Evolutionary conservation across 495 filamentous ascomycete species (phyloP).

Genomic region (Neurospora sp.): DNA sequence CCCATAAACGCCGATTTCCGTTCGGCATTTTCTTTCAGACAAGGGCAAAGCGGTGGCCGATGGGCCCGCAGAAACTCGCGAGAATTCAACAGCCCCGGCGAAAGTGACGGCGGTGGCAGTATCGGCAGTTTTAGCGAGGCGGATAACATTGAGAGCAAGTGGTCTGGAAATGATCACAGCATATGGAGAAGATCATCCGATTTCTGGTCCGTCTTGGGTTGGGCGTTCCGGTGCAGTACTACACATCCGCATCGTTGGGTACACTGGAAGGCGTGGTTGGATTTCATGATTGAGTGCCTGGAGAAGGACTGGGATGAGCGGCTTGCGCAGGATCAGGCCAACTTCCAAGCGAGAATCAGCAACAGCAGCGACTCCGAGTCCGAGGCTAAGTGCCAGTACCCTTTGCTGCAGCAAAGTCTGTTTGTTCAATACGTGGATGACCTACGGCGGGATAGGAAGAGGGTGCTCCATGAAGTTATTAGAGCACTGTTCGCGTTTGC

Average conservation of each 20-base stretch:
- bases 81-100: constrained; percentile 7
- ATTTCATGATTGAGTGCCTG: constrained; percentile 67
- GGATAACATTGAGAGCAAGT: constrained; percentile 36
- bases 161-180: constrained; percentile 51
- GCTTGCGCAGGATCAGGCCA: constrained; percentile 19
- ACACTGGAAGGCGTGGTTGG: constrained; percentile 73
- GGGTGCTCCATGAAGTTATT: constrained; percentile 29
- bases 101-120: constrained; percentile 5
- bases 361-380: not conserved
- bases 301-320: constrained; percentile 66
- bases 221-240: constrained; percentile 87
- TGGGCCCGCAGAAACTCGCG: constrained; percentile 1
- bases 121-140: constrained; percentile 16
- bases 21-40: constrained; percentile 25
- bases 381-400: not conserved
- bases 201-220: constrained; percentile 85
- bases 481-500: constrained; percentile 29
- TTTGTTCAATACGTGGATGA: constrained; percentile 19
- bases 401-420: constrained; percentile 24
- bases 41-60: constrained; percentile 18
- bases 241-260: constrained; percentile 62
- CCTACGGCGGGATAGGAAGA: constrained; percentile 21
- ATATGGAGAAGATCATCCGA: constrained; percentile 66
- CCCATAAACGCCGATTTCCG: constrained; percentile 33
- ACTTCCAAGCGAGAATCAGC: not conserved